Percentiles rank a stretch among this genome's conserved stretches.
phyloP scores from a whole-genome alignment of 495 filamentous ascomycete species.

The Xylaria flabelliformis region DNA sequence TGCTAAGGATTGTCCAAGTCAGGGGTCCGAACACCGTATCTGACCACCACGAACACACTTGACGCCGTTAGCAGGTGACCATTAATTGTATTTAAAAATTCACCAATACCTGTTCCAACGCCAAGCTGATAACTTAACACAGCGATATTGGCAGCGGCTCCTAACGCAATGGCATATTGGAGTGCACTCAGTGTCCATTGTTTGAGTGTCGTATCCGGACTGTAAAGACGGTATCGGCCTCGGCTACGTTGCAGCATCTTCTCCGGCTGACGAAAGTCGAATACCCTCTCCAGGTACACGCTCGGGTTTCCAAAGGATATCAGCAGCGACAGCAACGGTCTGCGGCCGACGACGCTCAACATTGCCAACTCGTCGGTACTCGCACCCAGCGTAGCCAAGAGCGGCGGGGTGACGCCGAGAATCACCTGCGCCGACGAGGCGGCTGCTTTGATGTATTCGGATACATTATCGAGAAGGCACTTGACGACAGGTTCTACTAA shows the following conservation, averaged over 20 bases:
- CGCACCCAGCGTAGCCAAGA: constrained; percentile 32
- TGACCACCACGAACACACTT: constrained; percentile 26
- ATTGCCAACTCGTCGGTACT: constrained; percentile 31
- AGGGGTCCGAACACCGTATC: constrained; percentile 21
- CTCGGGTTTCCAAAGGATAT: constrained; percentile 23
- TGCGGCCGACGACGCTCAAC: constrained; percentile 28
- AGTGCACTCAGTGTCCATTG: not conserved
- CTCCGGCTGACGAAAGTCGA: constrained; percentile 22
- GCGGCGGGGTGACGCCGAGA: constrained; percentile 39
- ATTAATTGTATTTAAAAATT: not conserved
- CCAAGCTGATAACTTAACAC: constrained; percentile 34
- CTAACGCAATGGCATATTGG: constrained; percentile 36
- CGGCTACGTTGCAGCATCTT: constrained; percentile 9
- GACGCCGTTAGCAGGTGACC: constrained; percentile 6
- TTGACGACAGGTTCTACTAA: constrained; percentile 32
- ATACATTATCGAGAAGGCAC: constrained; percentile 34
- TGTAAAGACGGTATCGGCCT: constrained; percentile 6
- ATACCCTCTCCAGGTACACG: constrained; percentile 19
- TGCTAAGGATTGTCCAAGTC: constrained; percentile 28
- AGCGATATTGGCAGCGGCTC: constrained; percentile 34
- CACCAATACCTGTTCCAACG: constrained; percentile 24
- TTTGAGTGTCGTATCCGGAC: not conserved
- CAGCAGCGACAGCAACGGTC: constrained; percentile 29
- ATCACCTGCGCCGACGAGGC: constrained; percentile 36
- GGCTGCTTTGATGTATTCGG: constrained; percentile 41